Evolutionary conservation across 1,284 basidiomycete species (phyloP).

Genomic region (Cutaneotrichosporon cavernicola): DNA sequence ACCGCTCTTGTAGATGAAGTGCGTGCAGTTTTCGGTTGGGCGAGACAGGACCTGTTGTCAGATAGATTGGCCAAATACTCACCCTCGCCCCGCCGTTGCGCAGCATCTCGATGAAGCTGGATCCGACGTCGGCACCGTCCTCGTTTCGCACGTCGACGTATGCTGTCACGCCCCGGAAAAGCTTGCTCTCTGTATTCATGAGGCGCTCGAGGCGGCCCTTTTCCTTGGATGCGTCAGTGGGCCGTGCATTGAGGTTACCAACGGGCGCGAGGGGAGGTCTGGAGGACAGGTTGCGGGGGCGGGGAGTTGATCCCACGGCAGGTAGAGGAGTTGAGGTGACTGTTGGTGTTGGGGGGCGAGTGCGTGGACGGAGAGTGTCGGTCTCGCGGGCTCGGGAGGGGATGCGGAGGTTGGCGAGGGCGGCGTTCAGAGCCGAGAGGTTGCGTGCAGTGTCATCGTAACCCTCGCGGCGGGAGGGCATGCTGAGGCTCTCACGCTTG

Average conservation of each 20-base stretch:
- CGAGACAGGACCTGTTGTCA: constrained; percentile 51
- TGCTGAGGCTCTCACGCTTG: constrained; percentile 17
- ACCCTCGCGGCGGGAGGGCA: constrained; percentile 36
- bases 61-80: constrained; percentile 41
- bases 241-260: constrained; percentile 1
- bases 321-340: background rate
- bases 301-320: constrained; percentile 6
- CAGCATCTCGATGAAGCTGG: constrained; percentile 82
- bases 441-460: constrained; percentile 40
- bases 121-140: constrained; percentile 78
- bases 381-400: constrained; percentile 1
- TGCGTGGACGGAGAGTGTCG: background rate
- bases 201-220: constrained; percentile 1
- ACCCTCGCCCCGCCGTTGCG: constrained; percentile 78
- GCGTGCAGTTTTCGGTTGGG: constrained; percentile 65
- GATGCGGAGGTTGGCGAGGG: constrained; percentile 41
- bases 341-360: background rate
- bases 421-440: constrained; percentile 43
- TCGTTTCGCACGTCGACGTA: constrained; percentile 87
- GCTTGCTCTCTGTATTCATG: constrained; percentile 23
- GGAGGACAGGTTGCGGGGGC: constrained; percentile 7
- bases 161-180: constrained; percentile 71
- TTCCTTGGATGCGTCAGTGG: background rate
- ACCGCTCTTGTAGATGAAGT: constrained; percentile 88
- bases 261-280: constrained; percentile 4